Percentiles rank a stretch among this genome's conserved stretches.
These are phyloP conservation scores for Diaporthe nobilis DNA, from an alignment of 2,329 filamentous ascomycete genomes.

Conservation along the genomic window DNA sequence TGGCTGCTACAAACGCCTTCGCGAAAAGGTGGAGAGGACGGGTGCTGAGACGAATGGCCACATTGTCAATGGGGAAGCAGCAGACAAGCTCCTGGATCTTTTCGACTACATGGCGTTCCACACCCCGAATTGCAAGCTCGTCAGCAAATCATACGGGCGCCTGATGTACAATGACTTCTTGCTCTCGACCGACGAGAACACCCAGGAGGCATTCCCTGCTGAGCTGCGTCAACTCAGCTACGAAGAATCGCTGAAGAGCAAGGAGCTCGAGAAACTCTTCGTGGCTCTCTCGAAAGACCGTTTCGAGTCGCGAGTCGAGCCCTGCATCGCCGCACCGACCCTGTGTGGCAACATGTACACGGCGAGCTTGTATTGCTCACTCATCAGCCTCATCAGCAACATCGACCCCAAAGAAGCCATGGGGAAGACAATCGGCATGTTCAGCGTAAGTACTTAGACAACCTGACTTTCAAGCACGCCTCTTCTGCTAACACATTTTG, in stretches of 20 bases:
- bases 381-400: slow-evolving; percentile 78
- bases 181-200: slow-evolving; percentile 73
- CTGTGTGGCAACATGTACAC: slow-evolving; percentile 80
- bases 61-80: slow-evolving; percentile 69
- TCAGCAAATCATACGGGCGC: slow-evolving; percentile 86
- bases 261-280: slow-evolving; percentile 88
- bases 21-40: slow-evolving; percentile 76
- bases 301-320: slow-evolving; percentile 82
- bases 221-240: slow-evolving; percentile 85
- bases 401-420: slow-evolving; percentile 73
- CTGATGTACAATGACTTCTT: slow-evolving; percentile 90
- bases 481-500: no score
- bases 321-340: slow-evolving; percentile 81
- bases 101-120: slow-evolving; percentile 90
- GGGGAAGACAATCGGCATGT: slow-evolving; percentile 81
- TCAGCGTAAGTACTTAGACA: slow-evolving; percentile 84
- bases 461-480: slow-evolving; percentile 51
- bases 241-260: slow-evolving; percentile 83
- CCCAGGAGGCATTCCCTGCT: slow-evolving; percentile 80
- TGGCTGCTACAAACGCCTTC: slow-evolving; percentile 85
- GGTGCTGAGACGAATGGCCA: slow-evolving; percentile 58
- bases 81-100: slow-evolving; percentile 79
- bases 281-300: slow-evolving; percentile 87
- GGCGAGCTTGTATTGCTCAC: slow-evolving; percentile 81
- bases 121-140: slow-evolving; percentile 89